These are phyloP conservation scores for Xylaria sp. DNA, from an alignment of 2,329 filamentous ascomycete genomes.

Conservation along the genomic window DNA sequence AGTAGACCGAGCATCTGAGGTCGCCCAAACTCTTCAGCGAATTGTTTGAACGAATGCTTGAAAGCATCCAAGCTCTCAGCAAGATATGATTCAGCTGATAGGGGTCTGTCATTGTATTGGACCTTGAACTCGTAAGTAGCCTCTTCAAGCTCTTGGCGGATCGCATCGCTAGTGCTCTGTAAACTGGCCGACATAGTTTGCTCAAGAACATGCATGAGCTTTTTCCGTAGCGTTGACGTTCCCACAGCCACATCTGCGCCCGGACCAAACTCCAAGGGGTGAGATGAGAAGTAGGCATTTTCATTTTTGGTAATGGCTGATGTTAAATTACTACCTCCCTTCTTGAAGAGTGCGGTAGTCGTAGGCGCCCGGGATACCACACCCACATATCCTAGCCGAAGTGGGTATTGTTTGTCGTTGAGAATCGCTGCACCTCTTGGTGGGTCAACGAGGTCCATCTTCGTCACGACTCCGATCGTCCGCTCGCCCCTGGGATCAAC, in stretches of 20 bases:
- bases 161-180: constrained; percentile 87
- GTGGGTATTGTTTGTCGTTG: constrained; percentile 87
- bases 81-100: constrained; percentile 95
- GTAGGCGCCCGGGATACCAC: constrained; percentile 84
- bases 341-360: constrained; percentile 77
- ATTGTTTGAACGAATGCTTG: constrained; percentile 97
- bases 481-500: constrained; percentile 94
- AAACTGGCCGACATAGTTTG: constrained; percentile 96
- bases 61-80: constrained; percentile 94
- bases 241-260: constrained; percentile 77
- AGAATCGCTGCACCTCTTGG: constrained; percentile 78
- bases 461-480: constrained; percentile 98
- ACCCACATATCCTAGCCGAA: constrained; percentile 94
- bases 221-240: constrained; percentile 86
- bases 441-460: constrained; percentile 96
- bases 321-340: constrained; percentile 79
- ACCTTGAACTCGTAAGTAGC: constrained; percentile 99
- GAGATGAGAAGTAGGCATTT: constrained; percentile 81
- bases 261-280: constrained; percentile 79
- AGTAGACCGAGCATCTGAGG: constrained; percentile 87
- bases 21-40: constrained; percentile 86
- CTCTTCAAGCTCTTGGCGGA: constrained; percentile 93
- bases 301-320: constrained; percentile 87
- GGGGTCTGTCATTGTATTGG: constrained; percentile 94
- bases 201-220: constrained; percentile 95